Evolutionary conservation across 83 land plant species (phyloP).

Genomic region (Picea abies): DNA sequence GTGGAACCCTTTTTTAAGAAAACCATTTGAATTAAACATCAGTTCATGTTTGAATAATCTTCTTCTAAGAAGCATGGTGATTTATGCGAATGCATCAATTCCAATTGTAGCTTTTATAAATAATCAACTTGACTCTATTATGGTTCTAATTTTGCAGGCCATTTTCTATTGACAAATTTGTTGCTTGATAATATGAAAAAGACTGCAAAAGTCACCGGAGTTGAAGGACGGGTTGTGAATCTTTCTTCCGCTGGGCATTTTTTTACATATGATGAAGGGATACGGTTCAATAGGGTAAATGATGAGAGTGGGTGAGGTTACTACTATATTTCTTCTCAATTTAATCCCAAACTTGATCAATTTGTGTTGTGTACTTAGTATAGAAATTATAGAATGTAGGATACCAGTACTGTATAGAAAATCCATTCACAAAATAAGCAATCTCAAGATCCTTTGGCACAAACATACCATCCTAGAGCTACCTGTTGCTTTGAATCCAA

Average conservation of each 20-base stretch:
- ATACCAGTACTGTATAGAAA: too few species aligned
- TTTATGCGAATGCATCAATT: too few species aligned
- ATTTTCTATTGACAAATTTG: conserved; percentile 73
- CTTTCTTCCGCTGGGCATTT: conserved; percentile 65
- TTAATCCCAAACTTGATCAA: not conserved
- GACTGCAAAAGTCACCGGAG: conserved; percentile 51
- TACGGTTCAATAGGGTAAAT: conserved; percentile 52
- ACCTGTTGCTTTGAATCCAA: too few species aligned
- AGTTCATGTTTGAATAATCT: too few species aligned
- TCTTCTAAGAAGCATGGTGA: too few species aligned
- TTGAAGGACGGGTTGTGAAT: conserved; percentile 77
- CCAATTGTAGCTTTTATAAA: too few species aligned
- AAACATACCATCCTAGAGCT: too few species aligned
- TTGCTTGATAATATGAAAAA: conserved; percentile 70
- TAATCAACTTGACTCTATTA: too few species aligned
- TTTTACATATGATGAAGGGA: conserved; percentile 54
- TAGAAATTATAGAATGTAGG: too few species aligned
- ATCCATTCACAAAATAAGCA: not conserved
- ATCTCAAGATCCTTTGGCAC: too few species aligned
- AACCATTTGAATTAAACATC: too few species aligned
- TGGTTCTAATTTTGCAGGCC: conserved; percentile 39
- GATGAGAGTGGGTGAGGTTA: conserved; percentile 37
- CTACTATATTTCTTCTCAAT: not conserved
- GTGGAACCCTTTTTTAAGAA: too few species aligned
- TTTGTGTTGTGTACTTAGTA: not conserved